Conservation (phyloP, 2,329 filamentous ascomycete genomes). For the Fusarium zealandicum region DNA sequence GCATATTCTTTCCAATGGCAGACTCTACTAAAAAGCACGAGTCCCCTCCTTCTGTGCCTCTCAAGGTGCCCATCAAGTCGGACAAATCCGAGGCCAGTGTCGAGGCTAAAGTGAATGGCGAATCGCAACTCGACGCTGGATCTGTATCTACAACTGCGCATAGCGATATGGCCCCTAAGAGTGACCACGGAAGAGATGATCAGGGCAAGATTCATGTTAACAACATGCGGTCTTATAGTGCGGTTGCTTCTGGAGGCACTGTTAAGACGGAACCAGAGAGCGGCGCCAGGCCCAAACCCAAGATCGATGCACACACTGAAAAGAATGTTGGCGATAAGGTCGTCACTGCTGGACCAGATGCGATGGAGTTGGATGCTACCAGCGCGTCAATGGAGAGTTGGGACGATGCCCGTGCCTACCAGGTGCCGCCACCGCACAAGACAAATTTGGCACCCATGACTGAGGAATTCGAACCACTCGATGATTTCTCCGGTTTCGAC, state of each 20-base stretch:
- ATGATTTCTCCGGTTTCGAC: slow-evolving; percentile 27
- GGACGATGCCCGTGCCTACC: slow-evolving; percentile 19
- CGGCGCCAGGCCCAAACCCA: slow-evolving; percentile 9
- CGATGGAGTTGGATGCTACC: slow-evolving; percentile 21
- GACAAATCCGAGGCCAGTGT: not conserved
- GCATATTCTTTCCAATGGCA: slow-evolving; percentile 11
- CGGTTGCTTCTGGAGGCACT: slow-evolving; percentile 11
- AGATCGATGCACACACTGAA: slow-evolving; percentile 4
- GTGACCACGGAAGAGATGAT: slow-evolving; percentile 11
- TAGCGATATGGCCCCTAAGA: slow-evolving; percentile 22
- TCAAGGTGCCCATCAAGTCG: slow-evolving; percentile 22
- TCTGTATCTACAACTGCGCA: not conserved
- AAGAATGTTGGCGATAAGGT: slow-evolving; percentile 1
- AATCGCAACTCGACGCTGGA: not conserved
- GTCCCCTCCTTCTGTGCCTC: slow-evolving; percentile 22
- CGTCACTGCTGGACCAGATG: slow-evolving; percentile 3
- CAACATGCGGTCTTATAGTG: slow-evolving; percentile 25
- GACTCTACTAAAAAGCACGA: slow-evolving; percentile 9
- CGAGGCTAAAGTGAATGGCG: not conserved
- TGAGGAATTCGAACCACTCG: slow-evolving; percentile 30
- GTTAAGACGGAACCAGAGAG: slow-evolving; percentile 14
- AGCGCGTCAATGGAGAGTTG: not conserved
- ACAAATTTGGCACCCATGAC: slow-evolving; percentile 11
- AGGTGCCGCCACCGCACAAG: slow-evolving; percentile 8
- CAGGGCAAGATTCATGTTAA: slow-evolving; percentile 20